Percentiles rank a stretch among this genome's conserved stretches.
phyloP scores from a whole-genome alignment of 202 grass and related monocot species.

The Digitaria exilis region DNA sequence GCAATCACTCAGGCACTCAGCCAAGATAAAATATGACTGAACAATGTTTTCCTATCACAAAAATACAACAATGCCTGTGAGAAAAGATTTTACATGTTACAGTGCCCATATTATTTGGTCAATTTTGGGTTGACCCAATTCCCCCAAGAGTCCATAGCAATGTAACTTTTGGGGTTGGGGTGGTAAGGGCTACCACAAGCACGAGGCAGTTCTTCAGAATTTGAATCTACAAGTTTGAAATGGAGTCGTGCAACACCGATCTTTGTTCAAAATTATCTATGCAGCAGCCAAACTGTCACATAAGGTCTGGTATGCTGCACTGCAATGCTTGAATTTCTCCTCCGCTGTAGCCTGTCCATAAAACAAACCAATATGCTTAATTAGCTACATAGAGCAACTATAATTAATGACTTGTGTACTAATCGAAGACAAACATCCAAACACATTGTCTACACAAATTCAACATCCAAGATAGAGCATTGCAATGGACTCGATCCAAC shows the following conservation, averaged over 20 bases:
- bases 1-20: neutral
- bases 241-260: conserved; percentile 17
- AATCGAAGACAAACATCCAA: conserved; percentile 17
- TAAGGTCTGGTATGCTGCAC: conserved; percentile 83
- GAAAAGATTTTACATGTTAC: conserved; percentile 21
- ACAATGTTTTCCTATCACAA: conserved; percentile 34
- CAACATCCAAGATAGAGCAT: neutral
- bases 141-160: conserved; percentile 28
- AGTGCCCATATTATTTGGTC: conserved; percentile 24
- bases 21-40: conserved; percentile 18
- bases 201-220: neutral
- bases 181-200: neutral
- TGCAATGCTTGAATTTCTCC: conserved; percentile 94
- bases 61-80: conserved; percentile 30
- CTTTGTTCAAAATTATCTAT: conserved; percentile 26
- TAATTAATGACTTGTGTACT: neutral
- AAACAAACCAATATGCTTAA: conserved; percentile 24
- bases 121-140: conserved; percentile 1
- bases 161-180: neutral
- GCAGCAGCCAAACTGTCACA: conserved; percentile 63
- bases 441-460: conserved; percentile 37
- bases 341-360: conserved; percentile 68
- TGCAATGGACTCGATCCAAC: no score
- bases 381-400: conserved; percentile 12
- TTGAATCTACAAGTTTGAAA: conserved; percentile 24